These are phyloP conservation scores for Penicillium atrosanguineum DNA, from an alignment of 495 filamentous ascomycete species.

Conservation along the genomic window DNA sequence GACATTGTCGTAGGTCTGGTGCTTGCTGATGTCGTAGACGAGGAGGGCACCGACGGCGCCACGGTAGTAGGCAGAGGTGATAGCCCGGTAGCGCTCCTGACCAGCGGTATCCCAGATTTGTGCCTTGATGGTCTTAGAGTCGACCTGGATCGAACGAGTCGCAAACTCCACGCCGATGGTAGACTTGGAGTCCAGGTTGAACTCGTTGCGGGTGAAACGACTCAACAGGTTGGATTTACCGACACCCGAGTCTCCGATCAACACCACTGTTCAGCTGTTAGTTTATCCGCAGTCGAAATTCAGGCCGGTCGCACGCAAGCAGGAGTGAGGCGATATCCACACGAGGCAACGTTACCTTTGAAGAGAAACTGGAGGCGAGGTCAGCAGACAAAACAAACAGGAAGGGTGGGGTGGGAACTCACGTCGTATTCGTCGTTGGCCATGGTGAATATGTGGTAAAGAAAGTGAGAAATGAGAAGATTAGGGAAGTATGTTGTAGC, in stretches of 20 bases:
- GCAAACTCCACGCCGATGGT: conserved; percentile 99
- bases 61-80: conserved; percentile 98
- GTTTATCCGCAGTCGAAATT: background rate
- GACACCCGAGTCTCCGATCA: conserved; percentile 98
- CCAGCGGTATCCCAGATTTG: conserved; percentile 99
- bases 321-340: conserved; percentile 15
- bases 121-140: conserved; percentile 99
- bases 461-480: conserved; percentile 19
- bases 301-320: background rate
- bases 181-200: conserved; percentile 99
- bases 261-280: conserved; percentile 67
- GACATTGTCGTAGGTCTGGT: conserved; percentile 98
- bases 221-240: conserved; percentile 99
- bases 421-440: conserved; percentile 99
- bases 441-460: conserved; percentile 54
- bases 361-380: conserved; percentile 79
- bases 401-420: conserved; percentile 40
- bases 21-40: conserved; percentile 99
- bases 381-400: conserved; percentile 6
- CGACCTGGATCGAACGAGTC: conserved; percentile 97
- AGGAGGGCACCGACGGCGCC: conserved; percentile 96
- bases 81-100: conserved; percentile 98
- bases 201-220: conserved; percentile 99
- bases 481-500: conserved; percentile 18
- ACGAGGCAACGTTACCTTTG: conserved; percentile 71